These are phyloP conservation scores for Malassezia furfur DNA, from an alignment of 1,284 basidiomycete genomes.

Conservation along the genomic window DNA sequence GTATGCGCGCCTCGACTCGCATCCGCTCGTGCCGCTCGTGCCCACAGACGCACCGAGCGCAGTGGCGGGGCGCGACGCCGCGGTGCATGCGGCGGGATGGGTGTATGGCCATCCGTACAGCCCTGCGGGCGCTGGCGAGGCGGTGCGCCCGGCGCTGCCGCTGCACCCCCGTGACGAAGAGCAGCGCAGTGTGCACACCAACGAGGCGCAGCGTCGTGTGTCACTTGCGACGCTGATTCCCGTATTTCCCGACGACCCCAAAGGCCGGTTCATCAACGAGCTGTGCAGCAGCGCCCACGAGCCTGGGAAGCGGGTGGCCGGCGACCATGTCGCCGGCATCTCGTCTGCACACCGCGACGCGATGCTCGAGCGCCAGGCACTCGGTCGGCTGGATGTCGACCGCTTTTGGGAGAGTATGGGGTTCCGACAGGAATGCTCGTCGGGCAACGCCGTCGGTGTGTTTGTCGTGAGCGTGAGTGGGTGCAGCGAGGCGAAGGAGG, in stretches of 20 bases:
- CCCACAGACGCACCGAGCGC: background rate
- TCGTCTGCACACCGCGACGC: constrained; percentile 22
- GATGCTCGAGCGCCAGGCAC: constrained; percentile 30
- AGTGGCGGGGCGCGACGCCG: background rate
- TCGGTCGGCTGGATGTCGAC: constrained; percentile 33
- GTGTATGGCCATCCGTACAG: constrained; percentile 44
- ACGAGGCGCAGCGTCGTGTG: background rate
- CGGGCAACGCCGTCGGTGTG: constrained; percentile 43
- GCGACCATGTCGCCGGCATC: background rate
- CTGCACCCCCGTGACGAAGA: constrained; percentile 17
- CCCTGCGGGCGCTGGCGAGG: background rate
- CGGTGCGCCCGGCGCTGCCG: constrained; percentile 27
- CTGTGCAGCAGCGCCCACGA: constrained; percentile 37
- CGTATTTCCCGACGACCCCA: constrained; percentile 46
- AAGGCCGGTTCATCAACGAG: constrained; percentile 46
- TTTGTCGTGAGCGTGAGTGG: constrained; percentile 30
- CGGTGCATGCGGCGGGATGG: constrained; percentile 21
- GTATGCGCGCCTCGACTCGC: constrained; percentile 29
- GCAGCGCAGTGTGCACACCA: background rate
- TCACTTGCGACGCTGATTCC: constrained; percentile 40
- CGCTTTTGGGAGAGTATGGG: constrained; percentile 46
- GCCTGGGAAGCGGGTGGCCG: constrained; percentile 15
- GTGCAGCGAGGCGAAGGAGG: background rate
- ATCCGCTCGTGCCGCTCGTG: constrained; percentile 33
- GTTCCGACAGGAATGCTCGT: constrained; percentile 44